phyloP scores from a whole-genome alignment of 1,284 basidiomycete species.

The Pisolithus thermaeus region DNA sequence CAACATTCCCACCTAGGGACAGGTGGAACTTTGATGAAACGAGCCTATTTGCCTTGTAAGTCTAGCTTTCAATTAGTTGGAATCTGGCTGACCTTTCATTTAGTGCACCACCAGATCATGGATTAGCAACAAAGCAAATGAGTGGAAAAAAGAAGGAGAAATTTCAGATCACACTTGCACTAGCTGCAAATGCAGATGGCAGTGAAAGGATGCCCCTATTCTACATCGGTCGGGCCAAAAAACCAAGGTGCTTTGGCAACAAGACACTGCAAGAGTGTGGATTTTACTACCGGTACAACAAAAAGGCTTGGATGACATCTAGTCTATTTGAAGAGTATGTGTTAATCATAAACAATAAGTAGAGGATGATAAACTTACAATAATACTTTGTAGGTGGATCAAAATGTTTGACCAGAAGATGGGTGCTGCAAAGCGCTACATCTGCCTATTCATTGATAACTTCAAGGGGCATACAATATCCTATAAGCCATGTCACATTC shows the following conservation, averaged over 20 bases:
- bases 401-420: background rate
- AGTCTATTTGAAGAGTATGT: slow-evolving; percentile 7
- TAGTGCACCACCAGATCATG: slow-evolving; percentile 14
- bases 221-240: slow-evolving; percentile 20
- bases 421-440: background rate
- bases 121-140: slow-evolving; percentile 18
- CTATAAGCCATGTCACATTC: background rate
- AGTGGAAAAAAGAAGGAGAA: slow-evolving; percentile 18
- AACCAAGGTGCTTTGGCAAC: slow-evolving; percentile 18
- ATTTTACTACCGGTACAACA: slow-evolving; percentile 22
- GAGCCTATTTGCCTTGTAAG: slow-evolving; percentile 13
- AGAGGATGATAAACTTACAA: no score
- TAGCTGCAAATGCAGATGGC: slow-evolving; percentile 18
- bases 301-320: slow-evolving; percentile 19
- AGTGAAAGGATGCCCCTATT: slow-evolving; percentile 17
- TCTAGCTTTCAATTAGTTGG: slow-evolving; percentile 13
- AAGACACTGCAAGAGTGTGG: slow-evolving; percentile 13
- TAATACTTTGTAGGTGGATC: background rate
- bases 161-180: slow-evolving; percentile 19
- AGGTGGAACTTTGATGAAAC: no score
- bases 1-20: slow-evolving; percentile 23
- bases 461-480: background rate
- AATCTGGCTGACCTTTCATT: background rate
- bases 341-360: no score
- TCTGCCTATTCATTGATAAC: background rate